Conservation (phyloP, 1,284 basidiomycete genomes). For the Coriolopsis trogii region DNA sequence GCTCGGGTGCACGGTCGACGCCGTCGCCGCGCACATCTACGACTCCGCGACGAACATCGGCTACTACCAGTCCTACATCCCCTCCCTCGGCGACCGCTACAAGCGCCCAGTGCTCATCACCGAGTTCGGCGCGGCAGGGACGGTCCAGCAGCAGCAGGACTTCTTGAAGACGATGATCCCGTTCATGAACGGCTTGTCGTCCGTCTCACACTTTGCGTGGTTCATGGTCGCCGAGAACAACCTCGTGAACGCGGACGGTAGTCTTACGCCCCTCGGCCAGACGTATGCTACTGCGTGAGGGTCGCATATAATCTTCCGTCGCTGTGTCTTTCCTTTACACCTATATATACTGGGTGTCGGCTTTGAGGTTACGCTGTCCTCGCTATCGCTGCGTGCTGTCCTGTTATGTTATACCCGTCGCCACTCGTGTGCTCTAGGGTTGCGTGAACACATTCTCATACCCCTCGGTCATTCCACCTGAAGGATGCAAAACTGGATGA, state of each 20-base stretch:
- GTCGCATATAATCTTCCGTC: not conserved
- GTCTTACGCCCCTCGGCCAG: conserved; percentile 21
- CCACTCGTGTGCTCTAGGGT: too few relatives aligned
- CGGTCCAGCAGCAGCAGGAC: conserved; percentile 24
- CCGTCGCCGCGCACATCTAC: conserved; percentile 38
- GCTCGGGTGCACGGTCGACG: conserved; percentile 35
- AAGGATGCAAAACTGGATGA: too few relatives aligned
- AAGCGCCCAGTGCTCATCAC: conserved; percentile 34
- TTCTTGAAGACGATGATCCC: conserved; percentile 34
- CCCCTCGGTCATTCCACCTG: too few relatives aligned
- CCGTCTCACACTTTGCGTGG: conserved; percentile 32
- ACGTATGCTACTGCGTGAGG: conserved; percentile 16
- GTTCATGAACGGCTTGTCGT: conserved; percentile 30
- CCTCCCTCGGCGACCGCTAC: conserved; percentile 31
- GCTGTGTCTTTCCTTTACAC: not conserved
- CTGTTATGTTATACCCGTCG: too few relatives aligned
- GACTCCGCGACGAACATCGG: conserved; percentile 35
- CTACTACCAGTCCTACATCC: conserved; percentile 38
- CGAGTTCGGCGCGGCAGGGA: conserved; percentile 34
- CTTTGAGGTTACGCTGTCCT: too few relatives aligned
- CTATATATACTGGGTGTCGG: too few relatives aligned
- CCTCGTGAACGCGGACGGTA: conserved; percentile 30
- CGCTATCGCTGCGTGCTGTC: not conserved
- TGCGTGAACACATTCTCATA: too few relatives aligned
- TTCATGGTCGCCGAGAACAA: conserved; percentile 31